Evolutionary conservation across 371 early-diverging fungal genomes (phyloP).

Genomic region (Smittium culicis): DNA sequence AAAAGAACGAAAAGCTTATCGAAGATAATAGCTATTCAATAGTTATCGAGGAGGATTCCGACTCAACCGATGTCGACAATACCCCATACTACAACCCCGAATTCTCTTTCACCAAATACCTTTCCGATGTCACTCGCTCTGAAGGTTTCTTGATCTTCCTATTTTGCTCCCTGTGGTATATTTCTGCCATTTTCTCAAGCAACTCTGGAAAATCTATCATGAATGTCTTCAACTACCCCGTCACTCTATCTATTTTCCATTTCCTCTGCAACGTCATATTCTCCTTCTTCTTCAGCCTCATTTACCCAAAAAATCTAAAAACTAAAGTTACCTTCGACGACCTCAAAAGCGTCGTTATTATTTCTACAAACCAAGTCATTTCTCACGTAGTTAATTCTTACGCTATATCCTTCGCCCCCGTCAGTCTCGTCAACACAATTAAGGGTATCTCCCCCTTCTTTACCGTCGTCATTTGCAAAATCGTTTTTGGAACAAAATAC

Average conservation of each 20-base stretch:
- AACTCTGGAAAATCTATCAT: constrained; percentile 67
- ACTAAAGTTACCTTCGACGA: constrained; percentile 39
- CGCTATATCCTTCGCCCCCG: constrained; percentile 60
- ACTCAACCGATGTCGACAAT: background rate
- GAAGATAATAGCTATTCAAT: background rate
- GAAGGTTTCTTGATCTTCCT: too few relatives aligned
- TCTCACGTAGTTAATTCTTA: constrained; percentile 67
- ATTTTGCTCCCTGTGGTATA: constrained; percentile 44
- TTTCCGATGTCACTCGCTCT: too few relatives aligned
- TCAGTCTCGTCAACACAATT: constrained; percentile 77
- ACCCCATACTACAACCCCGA: background rate
- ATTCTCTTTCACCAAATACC: too few relatives aligned
- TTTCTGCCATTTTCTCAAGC: constrained; percentile 62
- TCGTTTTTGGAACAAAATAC: constrained; percentile 49
- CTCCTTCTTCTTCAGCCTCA: constrained; percentile 34
- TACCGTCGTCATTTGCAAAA: constrained; percentile 60
- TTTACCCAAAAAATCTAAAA: constrained; percentile 32
- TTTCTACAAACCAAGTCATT: constrained; percentile 62
- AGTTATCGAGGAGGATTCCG: background rate
- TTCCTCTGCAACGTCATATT: constrained; percentile 57
- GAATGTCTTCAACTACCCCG: constrained; percentile 52
- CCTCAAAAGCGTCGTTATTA: constrained; percentile 46
- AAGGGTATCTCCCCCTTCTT: constrained; percentile 74
- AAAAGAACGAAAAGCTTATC: background rate
- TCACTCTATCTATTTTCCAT: constrained; percentile 64